Evolutionary conservation across 805 yeast genomes (phyloP).

Genomic region (Myxozyma mucilagina): DNA sequence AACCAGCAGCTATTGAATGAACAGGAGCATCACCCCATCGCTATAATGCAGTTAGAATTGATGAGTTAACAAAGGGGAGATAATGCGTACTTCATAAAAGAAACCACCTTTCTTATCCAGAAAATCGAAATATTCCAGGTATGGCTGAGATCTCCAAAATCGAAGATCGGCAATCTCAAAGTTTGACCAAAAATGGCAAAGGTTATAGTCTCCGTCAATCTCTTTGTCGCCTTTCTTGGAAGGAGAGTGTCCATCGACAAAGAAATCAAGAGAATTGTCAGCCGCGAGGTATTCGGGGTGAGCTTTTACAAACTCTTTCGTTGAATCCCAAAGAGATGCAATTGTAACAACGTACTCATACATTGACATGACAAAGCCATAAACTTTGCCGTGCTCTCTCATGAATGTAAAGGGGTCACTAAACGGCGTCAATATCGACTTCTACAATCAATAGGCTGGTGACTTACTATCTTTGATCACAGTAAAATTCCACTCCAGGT

Average conservation of each 20-base stretch:
- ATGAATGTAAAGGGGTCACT: conserved; percentile 80
- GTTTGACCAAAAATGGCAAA: conserved; percentile 87
- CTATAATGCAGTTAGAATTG: conserved; percentile 58
- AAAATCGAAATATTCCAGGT: conserved; percentile 63
- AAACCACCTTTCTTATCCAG: conserved; percentile 76
- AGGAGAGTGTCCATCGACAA: conserved; percentile 52
- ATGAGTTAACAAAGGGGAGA: conserved; percentile 30
- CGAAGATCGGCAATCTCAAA: conserved; percentile 77
- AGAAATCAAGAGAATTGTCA: conserved; percentile 59
- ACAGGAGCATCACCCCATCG: conserved; percentile 95
- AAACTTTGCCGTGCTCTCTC: conserved; percentile 73
- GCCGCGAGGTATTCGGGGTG: conserved; percentile 63
- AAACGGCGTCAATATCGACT: conserved; percentile 7
- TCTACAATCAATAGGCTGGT: not conserved
- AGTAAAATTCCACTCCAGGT: conserved; percentile 83
- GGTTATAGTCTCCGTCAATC: conserved; percentile 64
- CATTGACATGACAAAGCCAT: conserved; percentile 83
- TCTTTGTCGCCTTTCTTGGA: conserved; percentile 50
- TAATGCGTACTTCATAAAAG: conserved; percentile 62
- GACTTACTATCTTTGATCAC: conserved; percentile 53
- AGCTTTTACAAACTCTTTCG: conserved; percentile 62
- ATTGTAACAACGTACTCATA: conserved; percentile 84
- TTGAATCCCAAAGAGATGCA: conserved; percentile 76
- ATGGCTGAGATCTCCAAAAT: conserved; percentile 72
- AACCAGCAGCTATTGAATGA: conserved; percentile 74